Conservation (phyloP, 2,329 filamentous ascomycete genomes). For the Trichoderma endophyticum region DNA sequence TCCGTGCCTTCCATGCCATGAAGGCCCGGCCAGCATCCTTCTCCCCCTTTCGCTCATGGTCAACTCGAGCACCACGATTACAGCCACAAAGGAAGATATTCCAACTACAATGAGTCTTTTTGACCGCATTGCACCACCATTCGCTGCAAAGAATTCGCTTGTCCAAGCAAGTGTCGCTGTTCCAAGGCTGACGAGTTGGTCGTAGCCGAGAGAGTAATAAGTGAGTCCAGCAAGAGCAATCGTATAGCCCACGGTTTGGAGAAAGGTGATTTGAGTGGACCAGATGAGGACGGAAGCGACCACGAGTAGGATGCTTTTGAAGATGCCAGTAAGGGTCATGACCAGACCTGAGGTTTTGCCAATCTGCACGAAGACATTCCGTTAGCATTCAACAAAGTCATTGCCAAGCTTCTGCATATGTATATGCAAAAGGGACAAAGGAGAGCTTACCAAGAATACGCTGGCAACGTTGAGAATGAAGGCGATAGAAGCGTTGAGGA, state of each 20-base stretch:
- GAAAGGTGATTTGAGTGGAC: slow-evolving; percentile 64
- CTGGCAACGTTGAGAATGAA: slow-evolving; percentile 80
- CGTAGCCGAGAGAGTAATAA: slow-evolving; percentile 47
- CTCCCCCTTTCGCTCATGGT: not conserved
- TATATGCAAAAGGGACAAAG: not conserved
- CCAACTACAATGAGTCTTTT: slow-evolving; percentile 18
- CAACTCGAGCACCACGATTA: slow-evolving; percentile 26
- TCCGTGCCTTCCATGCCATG: not conserved
- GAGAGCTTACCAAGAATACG: slow-evolving; percentile 70
- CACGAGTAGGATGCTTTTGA: slow-evolving; percentile 85
- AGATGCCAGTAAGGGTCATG: slow-evolving; percentile 79
- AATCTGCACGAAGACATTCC: slow-evolving; percentile 52
- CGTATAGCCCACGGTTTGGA: slow-evolving; percentile 76
- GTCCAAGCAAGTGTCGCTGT: not conserved
- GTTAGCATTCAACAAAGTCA: slow-evolving; percentile 15
- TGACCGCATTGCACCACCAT: slow-evolving; percentile 1
- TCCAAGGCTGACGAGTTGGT: slow-evolving; percentile 30
- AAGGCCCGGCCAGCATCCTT: not conserved
- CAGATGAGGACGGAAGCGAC: slow-evolving; percentile 73
- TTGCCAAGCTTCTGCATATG: not conserved
- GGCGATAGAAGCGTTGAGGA: slow-evolving; percentile 73
- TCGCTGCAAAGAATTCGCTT: slow-evolving; percentile 19
- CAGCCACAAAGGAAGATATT: slow-evolving; percentile 26
- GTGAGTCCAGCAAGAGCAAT: slow-evolving; percentile 58
- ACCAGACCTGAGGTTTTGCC: slow-evolving; percentile 84